These are phyloP conservation scores for Kluyveromyces sp. DNA, from an alignment of 1,139 yeast genomes.

Conservation along the genomic window DNA sequence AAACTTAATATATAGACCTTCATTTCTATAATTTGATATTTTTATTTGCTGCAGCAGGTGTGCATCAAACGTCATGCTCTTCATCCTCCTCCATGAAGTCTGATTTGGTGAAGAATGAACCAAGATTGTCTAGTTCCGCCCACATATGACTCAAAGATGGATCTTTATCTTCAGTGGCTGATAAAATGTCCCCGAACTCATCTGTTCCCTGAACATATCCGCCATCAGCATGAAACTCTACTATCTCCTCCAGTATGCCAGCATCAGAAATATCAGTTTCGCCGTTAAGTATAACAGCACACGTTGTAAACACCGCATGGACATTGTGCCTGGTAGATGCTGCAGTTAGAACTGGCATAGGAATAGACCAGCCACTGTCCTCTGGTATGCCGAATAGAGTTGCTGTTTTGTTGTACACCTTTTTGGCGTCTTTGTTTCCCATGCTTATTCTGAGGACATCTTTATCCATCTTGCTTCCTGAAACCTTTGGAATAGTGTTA, in stretches of 20 bases:
- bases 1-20: neutral
- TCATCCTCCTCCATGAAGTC: conserved; percentile 27
- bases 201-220: conserved; percentile 26
- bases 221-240: conserved; percentile 59
- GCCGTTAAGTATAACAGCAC: conserved; percentile 35
- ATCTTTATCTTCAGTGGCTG: conserved; percentile 47
- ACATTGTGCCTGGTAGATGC: conserved; percentile 86
- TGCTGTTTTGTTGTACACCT: conserved; percentile 79
- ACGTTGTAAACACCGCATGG: conserved; percentile 89
- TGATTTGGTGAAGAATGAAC: conserved; percentile 87
- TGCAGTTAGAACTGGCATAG: conserved; percentile 88
- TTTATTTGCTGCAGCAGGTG: neutral
- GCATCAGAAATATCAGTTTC: conserved; percentile 26
- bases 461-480: conserved; percentile 84
- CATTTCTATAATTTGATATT: neutral
- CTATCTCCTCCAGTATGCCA: conserved; percentile 52
- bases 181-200: conserved; percentile 34
- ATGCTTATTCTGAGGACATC: conserved; percentile 88
- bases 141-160: conserved; percentile 88
- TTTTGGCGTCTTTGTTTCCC: conserved; percentile 71
- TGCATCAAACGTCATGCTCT: conserved; percentile 1
- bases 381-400: conserved; percentile 94
- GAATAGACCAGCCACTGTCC: conserved; percentile 96
- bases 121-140: conserved; percentile 93
- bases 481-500: conserved; percentile 77